A percentile compares a stretch with the other conserved stretches of the same genome.
Conservation (phyloP, 78 protist species). For the Tieghemostelium lacteum region DNA sequence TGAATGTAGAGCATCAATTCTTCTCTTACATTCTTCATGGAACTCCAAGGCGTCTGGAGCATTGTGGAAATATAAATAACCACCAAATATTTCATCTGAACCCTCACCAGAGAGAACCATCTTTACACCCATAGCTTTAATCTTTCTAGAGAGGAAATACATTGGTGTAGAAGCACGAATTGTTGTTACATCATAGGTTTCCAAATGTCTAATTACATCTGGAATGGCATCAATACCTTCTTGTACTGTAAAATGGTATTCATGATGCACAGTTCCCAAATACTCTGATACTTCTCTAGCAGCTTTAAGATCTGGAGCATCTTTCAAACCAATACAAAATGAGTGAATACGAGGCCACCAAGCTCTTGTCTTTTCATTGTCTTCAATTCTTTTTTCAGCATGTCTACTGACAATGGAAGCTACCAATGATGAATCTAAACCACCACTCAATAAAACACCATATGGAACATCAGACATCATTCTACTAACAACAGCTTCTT, state of each 20-base stretch:
- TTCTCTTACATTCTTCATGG: slow-evolving; percentile 86
- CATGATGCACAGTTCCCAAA: slow-evolving; percentile 89
- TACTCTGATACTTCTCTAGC: slow-evolving; percentile 88
- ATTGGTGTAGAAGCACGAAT: slow-evolving; percentile 94
- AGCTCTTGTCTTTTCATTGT: slow-evolving; percentile 55
- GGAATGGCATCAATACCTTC: slow-evolving; percentile 90
- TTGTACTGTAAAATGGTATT: slow-evolving; percentile 85
- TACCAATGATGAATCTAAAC: slow-evolving; percentile 91
- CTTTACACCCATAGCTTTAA: slow-evolving; percentile 93
- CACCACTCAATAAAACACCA: slow-evolving; percentile 95
- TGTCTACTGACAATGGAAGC: slow-evolving; percentile 91
- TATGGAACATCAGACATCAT: slow-evolving; percentile 93
- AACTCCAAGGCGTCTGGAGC: slow-evolving; percentile 89
- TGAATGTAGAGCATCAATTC: slow-evolving; percentile 79
- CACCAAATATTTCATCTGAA: slow-evolving; percentile 90
- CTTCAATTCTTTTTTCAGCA: slow-evolving; percentile 69
- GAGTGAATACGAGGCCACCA: slow-evolving; percentile 90
- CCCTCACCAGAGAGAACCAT: slow-evolving; percentile 96
- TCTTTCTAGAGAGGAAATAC: slow-evolving; percentile 88
- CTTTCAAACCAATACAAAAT: slow-evolving; percentile 88
- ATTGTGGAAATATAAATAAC: slow-evolving; percentile 85
- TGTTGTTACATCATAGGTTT: slow-evolving; percentile 94
- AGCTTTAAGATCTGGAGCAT: slow-evolving; percentile 91
- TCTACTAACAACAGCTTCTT: slow-evolving; percentile 81
- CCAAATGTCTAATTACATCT: slow-evolving; percentile 90